Evolutionary conservation across 805 yeast species (phyloP), one percentile per base, ranked within the genome.

Genomic region (Saturnispora hagleri): DNA sequence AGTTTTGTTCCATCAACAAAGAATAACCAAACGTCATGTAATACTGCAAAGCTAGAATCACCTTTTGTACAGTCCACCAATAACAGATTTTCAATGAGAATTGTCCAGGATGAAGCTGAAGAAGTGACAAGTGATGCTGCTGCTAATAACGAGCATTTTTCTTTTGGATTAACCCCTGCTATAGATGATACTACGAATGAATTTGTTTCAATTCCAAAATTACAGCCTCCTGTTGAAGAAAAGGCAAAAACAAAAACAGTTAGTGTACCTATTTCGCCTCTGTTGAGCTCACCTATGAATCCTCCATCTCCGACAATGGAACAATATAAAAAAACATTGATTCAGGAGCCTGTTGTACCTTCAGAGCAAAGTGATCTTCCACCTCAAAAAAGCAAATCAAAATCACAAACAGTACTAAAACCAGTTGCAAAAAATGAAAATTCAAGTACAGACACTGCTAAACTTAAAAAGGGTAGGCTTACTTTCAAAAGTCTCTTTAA

Each of bases 401-500:
- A n/a, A 5, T 24, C 36, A 5, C 22, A 22, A 26, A 17, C 35
- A 6, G 35, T 34, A 5, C 4, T 36, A n/a, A 36, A 9, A 31
- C 15, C 15, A 31, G n/a, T 12, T 31, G 34, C 26, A 18, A 9
- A 17, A 17, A 18, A 38, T 18, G 13, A 8, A 6, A 20, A 38
- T 10, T 5, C 26, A 38, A 4, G 10, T 8, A 8, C 8, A 2
- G 42, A 38, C 6, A 12, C 22, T 13, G 34, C 17, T 27, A 20
- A n/a, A 22, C 49, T 55, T 9, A 58, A 54, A 50, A 57, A 57
- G 50, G 56, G 61, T 27, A 59, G 61, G 43, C 52, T 68, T 33
- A 62, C 60, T 2, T 64, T 66, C 38, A 64, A 61, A 26, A 58
- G 65, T 3, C 52, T 66, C 4, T 67, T 68, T 51, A 62, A 57